Conservation (phyloP, 2,329 filamentous ascomycete genomes). For the Capronia epimyces region DNA sequence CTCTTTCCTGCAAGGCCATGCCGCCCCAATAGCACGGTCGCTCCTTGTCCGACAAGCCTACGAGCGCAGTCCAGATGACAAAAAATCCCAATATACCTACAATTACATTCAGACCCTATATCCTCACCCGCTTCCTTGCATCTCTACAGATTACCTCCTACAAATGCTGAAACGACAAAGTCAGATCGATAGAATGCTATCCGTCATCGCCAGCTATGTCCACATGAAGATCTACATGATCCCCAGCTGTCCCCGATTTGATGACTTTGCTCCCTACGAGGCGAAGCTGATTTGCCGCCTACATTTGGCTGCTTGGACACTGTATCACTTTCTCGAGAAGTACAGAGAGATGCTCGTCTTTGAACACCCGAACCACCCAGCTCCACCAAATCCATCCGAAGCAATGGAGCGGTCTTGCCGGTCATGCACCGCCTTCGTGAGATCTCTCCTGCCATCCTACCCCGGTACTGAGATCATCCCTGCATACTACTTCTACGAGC, state of each 20-base stretch:
- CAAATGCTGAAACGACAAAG: slow-evolving; percentile 19
- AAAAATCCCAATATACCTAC: slow-evolving; percentile 11
- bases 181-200: slow-evolving; percentile 22
- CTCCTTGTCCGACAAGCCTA: slow-evolving; percentile 11
- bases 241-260: slow-evolving; percentile 12
- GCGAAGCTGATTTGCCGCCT: slow-evolving; percentile 17
- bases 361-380: slow-evolving; percentile 17
- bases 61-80: slow-evolving; percentile 1
- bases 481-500: slow-evolving; percentile 23
- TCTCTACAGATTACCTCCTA: slow-evolving; percentile 20
- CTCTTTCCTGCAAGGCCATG: slow-evolving; percentile 11
- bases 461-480: slow-evolving; percentile 18
- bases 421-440: slow-evolving; percentile 11
- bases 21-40: slow-evolving; percentile 10
- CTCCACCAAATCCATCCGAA: not conserved
- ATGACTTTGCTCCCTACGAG: slow-evolving; percentile 22
- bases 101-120: slow-evolving; percentile 19
- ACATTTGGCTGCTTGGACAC: slow-evolving; percentile 19
- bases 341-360: slow-evolving; percentile 21
- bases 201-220: slow-evolving; percentile 15
- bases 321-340: slow-evolving; percentile 26
- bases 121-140: slow-evolving; percentile 15
- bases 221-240: slow-evolving; percentile 26
- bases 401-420: slow-evolving; percentile 4
- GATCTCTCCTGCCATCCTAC: slow-evolving; percentile 14